Base-by-base conservation (phyloP, 495 filamentous ascomycete genomes). In the Aspergillus hancockii region DNA sequence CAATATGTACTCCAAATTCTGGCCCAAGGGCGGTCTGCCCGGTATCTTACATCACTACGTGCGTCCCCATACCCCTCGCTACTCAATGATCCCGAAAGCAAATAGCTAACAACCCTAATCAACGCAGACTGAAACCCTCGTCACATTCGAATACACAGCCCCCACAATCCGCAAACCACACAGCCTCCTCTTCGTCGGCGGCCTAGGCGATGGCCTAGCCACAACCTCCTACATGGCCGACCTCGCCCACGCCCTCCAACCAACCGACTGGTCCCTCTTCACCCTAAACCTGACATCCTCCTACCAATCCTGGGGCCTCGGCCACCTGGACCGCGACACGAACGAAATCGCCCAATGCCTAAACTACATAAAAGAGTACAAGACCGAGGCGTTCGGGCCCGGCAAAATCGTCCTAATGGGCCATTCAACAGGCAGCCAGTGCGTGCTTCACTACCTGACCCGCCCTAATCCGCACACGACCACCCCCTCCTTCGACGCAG, bases 341-440 rank as follows among this genome's bases (percentile, higher is more conserved):
- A 65, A 79, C n/a, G 90, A 97, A 71, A 81, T 96, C 30, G 80
- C 81, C 0, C 73, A 82, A 16, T 81, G 88, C 51, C 83, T 97
- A 5, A 68, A 77, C n/a, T 92, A 95, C 65, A 85, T 96, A 63
- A 77, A 77, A 6, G 67, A 71, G 5, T 76, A 75, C 55, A 77
- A 78, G 57, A 62, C 58, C 0, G 58, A 61, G 10, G 72, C 71
- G 45, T 76, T 74, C 55, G 67, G 71, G 13, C 72, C 64, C 10
- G 70, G 78, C 16, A 90, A 87, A 63, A 77, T 96, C 9, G 86
- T 93, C 16, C 70, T 96, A 3, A 83, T 98, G 81, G 93, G 93
- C 18, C 90, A 95, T 62, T 92, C 88, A 14, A 90, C 87, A 0
- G 93, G 93, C 0, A 90, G 88, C 57, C 93, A 95, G 76, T 91